These are phyloP conservation scores for Solanum sejunctum DNA, from an alignment of 257 asterid species.

Conservation along the genomic window DNA sequence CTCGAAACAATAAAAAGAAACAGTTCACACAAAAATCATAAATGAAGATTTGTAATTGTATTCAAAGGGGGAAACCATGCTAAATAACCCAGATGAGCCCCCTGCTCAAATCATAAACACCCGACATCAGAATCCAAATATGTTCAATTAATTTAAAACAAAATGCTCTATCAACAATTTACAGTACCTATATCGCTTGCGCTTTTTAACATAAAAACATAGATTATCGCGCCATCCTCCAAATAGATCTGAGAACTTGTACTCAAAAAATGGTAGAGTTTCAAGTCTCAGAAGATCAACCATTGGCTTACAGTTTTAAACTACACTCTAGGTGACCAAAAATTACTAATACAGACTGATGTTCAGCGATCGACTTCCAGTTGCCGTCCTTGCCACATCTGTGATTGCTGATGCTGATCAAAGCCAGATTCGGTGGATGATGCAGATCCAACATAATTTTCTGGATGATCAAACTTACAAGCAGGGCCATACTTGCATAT, in stretches of 20 bases:
- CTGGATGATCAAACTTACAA: conserved; percentile 79
- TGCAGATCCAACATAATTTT: conserved; percentile 20
- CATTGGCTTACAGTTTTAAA: neutral
- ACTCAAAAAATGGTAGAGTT: neutral
- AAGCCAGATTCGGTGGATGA: conserved; percentile 8
- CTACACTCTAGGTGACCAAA: neutral
- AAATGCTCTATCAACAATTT: neutral
- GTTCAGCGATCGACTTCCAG: conserved; percentile 27
- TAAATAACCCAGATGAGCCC: neutral
- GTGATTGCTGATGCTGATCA: conserved; percentile 10
- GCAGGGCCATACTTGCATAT: conserved; percentile 92
- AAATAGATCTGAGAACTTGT: neutral
- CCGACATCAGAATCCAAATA: neutral
- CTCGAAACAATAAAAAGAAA: neutral
- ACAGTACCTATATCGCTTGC: conserved; percentile 14
- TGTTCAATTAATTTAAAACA: neutral
- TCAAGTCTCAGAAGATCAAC: neutral
- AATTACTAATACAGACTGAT: neutral
- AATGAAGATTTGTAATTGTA: neutral
- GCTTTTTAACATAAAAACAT: conserved; percentile 1
- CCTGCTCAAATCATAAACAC: neutral
- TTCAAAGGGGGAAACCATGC: neutral
- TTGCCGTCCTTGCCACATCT: conserved; percentile 23
- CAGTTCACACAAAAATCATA: neutral
- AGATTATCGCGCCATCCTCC: neutral